phyloP scores from a whole-genome alignment of 768 basidiomycete genomes.

The Xanthoconium purpureum region DNA sequence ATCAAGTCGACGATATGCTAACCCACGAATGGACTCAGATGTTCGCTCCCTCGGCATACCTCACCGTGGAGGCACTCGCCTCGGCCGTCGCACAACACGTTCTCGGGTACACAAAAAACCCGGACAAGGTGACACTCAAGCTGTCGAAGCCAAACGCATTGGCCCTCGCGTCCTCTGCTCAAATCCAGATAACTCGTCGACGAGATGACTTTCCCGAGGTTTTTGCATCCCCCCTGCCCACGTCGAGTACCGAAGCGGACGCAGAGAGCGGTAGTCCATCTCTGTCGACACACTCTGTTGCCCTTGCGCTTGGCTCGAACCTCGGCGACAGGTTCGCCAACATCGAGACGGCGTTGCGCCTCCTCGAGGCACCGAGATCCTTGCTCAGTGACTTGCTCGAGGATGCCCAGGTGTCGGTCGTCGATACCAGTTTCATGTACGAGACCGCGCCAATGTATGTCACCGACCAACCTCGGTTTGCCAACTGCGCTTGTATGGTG shows the following conservation, averaged over 20 bases:
- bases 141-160: conserved; percentile 72
- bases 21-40: conserved; percentile 34
- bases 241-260: too few relatives aligned
- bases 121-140: conserved; percentile 45
- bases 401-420: conserved; percentile 39
- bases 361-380: conserved; percentile 54
- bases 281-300: conserved; percentile 38
- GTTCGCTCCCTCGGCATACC: conserved; percentile 46
- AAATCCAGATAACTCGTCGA: conserved; percentile 56
- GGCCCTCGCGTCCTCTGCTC: conserved; percentile 60
- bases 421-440: conserved; percentile 87
- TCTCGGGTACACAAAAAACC: conserved; percentile 32
- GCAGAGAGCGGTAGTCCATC: too few relatives aligned
- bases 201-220: conserved; percentile 34
- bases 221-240: neutral
- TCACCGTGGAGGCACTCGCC: conserved; percentile 71
- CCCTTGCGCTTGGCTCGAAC: conserved; percentile 87
- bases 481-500: conserved; percentile 90
- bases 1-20: neutral
- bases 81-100: conserved; percentile 50
- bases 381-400: conserved; percentile 22
- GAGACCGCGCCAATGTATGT: conserved; percentile 97
- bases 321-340: conserved; percentile 83
- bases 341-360: conserved; percentile 71
- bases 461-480: conserved; percentile 81